phyloP scores from a whole-genome alignment of 179 eudicot species.

The Pouteria campechiana region DNA sequence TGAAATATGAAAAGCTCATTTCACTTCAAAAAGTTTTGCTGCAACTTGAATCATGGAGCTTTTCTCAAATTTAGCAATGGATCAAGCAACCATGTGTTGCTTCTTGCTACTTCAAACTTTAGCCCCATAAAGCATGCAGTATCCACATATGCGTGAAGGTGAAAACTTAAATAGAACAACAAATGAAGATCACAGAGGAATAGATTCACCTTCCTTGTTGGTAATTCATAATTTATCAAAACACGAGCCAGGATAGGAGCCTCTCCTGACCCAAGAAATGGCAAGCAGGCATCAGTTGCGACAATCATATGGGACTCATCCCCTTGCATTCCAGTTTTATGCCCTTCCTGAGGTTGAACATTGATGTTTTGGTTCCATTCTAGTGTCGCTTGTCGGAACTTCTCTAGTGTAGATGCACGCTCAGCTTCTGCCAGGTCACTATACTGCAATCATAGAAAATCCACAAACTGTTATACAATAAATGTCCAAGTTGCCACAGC shows the following conservation, averaged over 20 bases:
- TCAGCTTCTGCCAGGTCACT: slow-evolving; percentile 84
- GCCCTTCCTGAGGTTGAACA: slow-evolving; percentile 17
- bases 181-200: no score
- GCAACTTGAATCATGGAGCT: no score
- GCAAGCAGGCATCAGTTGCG: slow-evolving; percentile 89
- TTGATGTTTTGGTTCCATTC: slow-evolving; percentile 47
- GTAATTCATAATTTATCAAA: slow-evolving; percentile 81
- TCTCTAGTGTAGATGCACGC: slow-evolving; percentile 50
- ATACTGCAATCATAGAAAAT: slow-evolving; percentile 33
- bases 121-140: neutral
- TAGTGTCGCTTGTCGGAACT: slow-evolving; percentile 46
- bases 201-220: slow-evolving; percentile 54
- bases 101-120: neutral
- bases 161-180: no score
- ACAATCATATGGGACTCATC: slow-evolving; percentile 65
- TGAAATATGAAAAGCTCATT: no score
- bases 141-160: no score
- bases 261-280: slow-evolving; percentile 60
- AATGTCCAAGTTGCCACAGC: slow-evolving; percentile 2
- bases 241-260: slow-evolving; percentile 61
- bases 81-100: neutral
- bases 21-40: no score
- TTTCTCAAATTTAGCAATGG: no score
- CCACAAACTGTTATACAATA: neutral
- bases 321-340: slow-evolving; percentile 33